phyloP scores from a whole-genome alignment of 208 protist genomes.

The Endotrypanum monterogeii region DNA sequence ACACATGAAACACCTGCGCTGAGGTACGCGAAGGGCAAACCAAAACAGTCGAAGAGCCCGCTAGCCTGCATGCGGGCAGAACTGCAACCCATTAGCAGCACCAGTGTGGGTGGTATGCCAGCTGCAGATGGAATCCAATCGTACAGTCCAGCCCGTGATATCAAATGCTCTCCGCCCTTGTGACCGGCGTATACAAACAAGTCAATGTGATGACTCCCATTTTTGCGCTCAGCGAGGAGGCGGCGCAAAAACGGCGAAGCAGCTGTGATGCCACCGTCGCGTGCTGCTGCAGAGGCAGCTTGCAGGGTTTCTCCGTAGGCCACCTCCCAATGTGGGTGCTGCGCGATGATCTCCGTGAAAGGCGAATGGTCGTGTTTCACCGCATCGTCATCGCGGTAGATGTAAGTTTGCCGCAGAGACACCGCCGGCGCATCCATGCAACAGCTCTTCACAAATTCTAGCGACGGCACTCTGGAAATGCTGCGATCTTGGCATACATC shows the following conservation, averaged over 20 bases:
- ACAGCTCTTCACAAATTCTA: constrained; percentile 11
- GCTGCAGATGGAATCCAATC: constrained; percentile 41
- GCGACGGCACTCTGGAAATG: constrained; percentile 48
- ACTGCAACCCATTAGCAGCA: constrained; percentile 87
- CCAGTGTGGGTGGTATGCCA: constrained; percentile 7
- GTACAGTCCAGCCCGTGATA: constrained; percentile 45
- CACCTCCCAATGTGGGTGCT: constrained; percentile 29
- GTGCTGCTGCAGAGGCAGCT: constrained; percentile 1
- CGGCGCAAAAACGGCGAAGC: constrained; percentile 19
- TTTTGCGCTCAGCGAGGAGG: constrained; percentile 1
- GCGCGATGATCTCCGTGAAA: constrained; percentile 17
- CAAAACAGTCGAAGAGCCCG: constrained; percentile 44
- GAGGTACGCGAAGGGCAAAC: constrained; percentile 75
- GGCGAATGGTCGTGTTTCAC: constrained; percentile 2
- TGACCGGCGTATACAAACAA: constrained; percentile 77
- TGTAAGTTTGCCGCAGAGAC: constrained; percentile 17
- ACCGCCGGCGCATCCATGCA: background rate
- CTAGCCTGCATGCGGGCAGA: constrained; percentile 52
- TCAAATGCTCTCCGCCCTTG: constrained; percentile 52
- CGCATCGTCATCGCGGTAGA: constrained; percentile 37
- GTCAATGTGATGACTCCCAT: constrained; percentile 19
- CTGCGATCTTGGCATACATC: constrained; percentile 46
- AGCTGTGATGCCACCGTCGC: background rate
- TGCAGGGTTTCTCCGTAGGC: constrained; percentile 20
- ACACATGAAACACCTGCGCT: constrained; percentile 61